These are phyloP conservation scores for Agaricus bisporus DNA, from an alignment of 768 basidiomycete species.

Conservation along the genomic window DNA sequence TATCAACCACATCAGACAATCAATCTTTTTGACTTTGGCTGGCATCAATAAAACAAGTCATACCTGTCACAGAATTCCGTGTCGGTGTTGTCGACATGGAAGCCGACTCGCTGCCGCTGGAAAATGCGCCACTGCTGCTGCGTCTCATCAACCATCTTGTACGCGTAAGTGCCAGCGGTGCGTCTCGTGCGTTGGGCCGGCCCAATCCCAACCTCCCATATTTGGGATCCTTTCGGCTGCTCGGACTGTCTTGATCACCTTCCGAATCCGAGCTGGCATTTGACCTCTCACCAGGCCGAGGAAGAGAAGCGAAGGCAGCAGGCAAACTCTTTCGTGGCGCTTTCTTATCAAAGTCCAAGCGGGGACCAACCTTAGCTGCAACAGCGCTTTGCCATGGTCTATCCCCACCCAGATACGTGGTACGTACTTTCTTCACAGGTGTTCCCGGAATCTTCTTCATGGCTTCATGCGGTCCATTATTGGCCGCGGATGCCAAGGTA, in stretches of 20 bases:
- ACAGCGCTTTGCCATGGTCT: conserved; percentile 82
- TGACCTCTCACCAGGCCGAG: conserved; percentile 23
- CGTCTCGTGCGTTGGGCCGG: conserved; percentile 35
- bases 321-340: conserved; percentile 69
- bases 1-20: conserved; percentile 9
- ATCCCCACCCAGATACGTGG: conserved; percentile 46
- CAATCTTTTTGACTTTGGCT: neutral
- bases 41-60: conserved; percentile 12
- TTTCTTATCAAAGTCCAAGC: conserved; percentile 42
- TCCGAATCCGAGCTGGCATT: conserved; percentile 51
- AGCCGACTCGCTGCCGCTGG: conserved; percentile 63
- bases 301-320: conserved; percentile 53
- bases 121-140: conserved; percentile 79
- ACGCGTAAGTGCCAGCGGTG: conserved; percentile 31
- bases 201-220: conserved; percentile 68
- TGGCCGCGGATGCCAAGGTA: conserved; percentile 55
- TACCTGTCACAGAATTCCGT: conserved; percentile 43
- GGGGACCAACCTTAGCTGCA: conserved; percentile 55
- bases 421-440: conserved; percentile 72
- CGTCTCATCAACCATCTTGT: conserved; percentile 65
- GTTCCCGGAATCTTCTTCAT: conserved; percentile 71
- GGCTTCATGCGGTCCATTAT: conserved; percentile 40
- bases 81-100: conserved; percentile 61
- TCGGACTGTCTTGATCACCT: conserved; percentile 65
- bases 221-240: conserved; percentile 35